These are phyloP conservation scores for Aureobasidium melanogenum DNA, from an alignment of 2,329 filamentous ascomycete genomes.

Conservation along the genomic window DNA sequence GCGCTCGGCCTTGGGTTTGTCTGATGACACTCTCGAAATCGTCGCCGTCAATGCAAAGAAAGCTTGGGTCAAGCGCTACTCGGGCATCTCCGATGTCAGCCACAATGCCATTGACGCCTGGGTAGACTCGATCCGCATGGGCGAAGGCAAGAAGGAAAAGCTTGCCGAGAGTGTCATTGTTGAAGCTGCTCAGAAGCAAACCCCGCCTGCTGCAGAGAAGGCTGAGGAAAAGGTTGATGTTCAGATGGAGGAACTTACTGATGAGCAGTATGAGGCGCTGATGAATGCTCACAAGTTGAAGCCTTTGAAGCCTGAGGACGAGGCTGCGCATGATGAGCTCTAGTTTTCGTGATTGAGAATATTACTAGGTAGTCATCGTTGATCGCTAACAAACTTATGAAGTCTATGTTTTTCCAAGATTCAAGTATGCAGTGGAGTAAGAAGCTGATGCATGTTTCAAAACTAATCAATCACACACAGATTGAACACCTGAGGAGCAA, in stretches of 20 bases:
- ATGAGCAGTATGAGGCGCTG: constrained; percentile 24
- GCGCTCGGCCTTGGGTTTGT: constrained; percentile 54
- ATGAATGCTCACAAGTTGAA: constrained; percentile 17
- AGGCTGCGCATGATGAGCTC: constrained; percentile 23
- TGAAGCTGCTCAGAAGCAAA: not conserved
- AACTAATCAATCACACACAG: too few relatives aligned
- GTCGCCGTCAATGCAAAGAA: constrained; percentile 79
- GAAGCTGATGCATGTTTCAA: too few relatives aligned
- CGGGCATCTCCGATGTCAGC: constrained; percentile 45
- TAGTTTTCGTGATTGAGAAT: constrained; percentile 1
- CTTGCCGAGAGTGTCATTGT: constrained; percentile 44
- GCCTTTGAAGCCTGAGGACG: constrained; percentile 4
- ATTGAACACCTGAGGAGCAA: not conserved
- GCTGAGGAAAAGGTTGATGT: constrained; percentile 20
- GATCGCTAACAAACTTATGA: not conserved
- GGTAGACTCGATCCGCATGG: constrained; percentile 86
- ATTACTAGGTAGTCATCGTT: not conserved
- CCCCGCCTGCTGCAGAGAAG: constrained; percentile 2
- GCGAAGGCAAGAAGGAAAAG: constrained; percentile 72
- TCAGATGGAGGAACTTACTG: constrained; percentile 27
- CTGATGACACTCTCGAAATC: constrained; percentile 53
- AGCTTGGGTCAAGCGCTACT: constrained; percentile 74
- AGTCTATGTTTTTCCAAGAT: not conserved
- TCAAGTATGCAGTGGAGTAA: too few relatives aligned
- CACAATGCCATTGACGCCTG: constrained; percentile 62